These are phyloP conservation scores for Pythium aphanidermatum DNA, from an alignment of 352 stramenopile species.

Conservation along the genomic window DNA sequence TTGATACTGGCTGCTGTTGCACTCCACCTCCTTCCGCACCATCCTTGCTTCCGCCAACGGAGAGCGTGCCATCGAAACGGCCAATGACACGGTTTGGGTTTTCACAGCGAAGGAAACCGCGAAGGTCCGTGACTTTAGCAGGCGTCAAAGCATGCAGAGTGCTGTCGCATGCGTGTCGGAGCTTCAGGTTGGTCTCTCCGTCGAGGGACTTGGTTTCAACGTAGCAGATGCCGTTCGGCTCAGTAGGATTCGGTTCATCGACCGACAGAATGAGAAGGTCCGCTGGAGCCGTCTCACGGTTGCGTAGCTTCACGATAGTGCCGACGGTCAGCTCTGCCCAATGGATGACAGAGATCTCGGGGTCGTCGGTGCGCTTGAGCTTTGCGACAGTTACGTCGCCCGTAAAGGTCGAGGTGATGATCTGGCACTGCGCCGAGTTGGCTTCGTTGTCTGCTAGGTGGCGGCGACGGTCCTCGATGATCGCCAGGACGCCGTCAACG, in stretches of 20 bases:
- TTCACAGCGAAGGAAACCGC: slow-evolving; percentile 55
- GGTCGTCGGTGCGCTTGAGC: slow-evolving; percentile 27
- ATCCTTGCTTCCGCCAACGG: slow-evolving; percentile 11
- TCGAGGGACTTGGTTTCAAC: slow-evolving; percentile 88
- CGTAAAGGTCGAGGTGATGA: slow-evolving; percentile 46
- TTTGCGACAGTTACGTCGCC: slow-evolving; percentile 17
- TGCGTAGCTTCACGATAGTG: slow-evolving; percentile 72
- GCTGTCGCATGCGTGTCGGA: slow-evolving; percentile 59
- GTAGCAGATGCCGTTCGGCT: slow-evolving; percentile 75
- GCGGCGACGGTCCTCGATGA: slow-evolving; percentile 79
- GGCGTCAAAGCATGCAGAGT: slow-evolving; percentile 39
- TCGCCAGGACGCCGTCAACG: slow-evolving; percentile 78
- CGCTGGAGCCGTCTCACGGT: slow-evolving; percentile 72
- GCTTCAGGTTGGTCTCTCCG: slow-evolving; percentile 89
- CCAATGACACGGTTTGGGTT: slow-evolving; percentile 78
- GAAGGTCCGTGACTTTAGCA: slow-evolving; percentile 31
- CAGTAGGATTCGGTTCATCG: slow-evolving; percentile 50
- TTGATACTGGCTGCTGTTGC: slow-evolving; percentile 51
- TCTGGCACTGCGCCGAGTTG: slow-evolving; percentile 66
- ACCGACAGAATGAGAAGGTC: slow-evolving; percentile 83
- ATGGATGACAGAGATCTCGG: slow-evolving; percentile 41
- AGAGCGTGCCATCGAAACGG: slow-evolving; percentile 68
- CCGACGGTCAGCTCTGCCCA: slow-evolving; percentile 81
- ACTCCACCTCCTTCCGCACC: slow-evolving; percentile 19
- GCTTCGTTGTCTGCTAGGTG: slow-evolving; percentile 77